Base-by-base conservation (phyloP, 2,329 filamentous ascomycete genomes). In the Penicillium hordei region DNA sequence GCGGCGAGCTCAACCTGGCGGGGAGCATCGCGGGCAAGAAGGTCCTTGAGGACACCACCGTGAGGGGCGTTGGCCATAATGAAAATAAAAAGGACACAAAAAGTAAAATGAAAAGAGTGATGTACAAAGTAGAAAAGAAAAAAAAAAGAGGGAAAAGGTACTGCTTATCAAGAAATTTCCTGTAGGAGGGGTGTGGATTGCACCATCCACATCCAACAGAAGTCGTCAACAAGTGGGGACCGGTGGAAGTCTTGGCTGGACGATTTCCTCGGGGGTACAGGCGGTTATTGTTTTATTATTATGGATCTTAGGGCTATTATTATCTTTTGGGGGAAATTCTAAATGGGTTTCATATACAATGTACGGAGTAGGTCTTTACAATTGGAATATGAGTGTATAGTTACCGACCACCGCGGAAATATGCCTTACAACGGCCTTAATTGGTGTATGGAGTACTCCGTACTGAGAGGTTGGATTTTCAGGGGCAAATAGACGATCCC, bases 41-140 rank as follows among this genome's bases (percentile, higher is more conserved):
- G 86, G 83, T 99, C 94, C 89, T 97, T 97, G 73, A 99, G 90
- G 83, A 93, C 83, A 74, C 94, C 94, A 80, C 93, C 93, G 75
- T 94, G 89, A 66, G 90, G 90, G 70, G 75, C 65, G 68, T 82
- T 82, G 66, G 81, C 80, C 78, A 81, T 82, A 61, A 57, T 72
- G 64, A 55, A 36, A 27, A 27, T 36, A 48, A 50, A 48, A 42
- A 54, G 54, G 21, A 31, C 44, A 27, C n/a, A n/a, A n/a, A 19
- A 50, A 23, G 19, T 48, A 55, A 56, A 36, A 46, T 38, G 43
- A 33, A 48, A 40, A 52, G 49, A 50, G 29, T 46, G n/a, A 43
- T n/a, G 36, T 42, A 44, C 9, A 46, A 33, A 33, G 31, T 33
- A 33, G 31, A 33, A 33, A 15, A 44, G 29, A 57, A 39, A 36